Conservation (phyloP, 352 stramenopile genomes). For the Phytophthora cactorum region DNA sequence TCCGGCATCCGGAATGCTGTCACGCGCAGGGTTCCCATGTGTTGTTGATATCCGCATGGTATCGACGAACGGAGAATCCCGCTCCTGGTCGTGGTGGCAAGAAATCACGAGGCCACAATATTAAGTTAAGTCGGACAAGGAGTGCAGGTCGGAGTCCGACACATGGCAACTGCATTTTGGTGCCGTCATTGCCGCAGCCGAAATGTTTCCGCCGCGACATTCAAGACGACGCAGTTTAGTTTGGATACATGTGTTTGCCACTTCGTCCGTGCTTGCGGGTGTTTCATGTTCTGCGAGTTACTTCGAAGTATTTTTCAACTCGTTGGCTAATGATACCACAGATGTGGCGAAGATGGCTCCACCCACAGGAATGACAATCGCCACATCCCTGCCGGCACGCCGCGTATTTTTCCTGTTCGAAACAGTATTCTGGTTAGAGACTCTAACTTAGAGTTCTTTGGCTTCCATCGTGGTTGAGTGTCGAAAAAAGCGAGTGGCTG, state of each 20-base stretch:
- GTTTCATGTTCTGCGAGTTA: slow-evolving; percentile 4
- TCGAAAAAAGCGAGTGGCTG: no score
- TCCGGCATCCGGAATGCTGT: slow-evolving; percentile 6
- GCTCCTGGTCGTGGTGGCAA: neutral
- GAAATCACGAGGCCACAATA: neutral
- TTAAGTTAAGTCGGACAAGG: slow-evolving; percentile 24
- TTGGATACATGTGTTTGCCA: slow-evolving; percentile 1
- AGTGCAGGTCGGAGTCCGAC: neutral
- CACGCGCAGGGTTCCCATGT: slow-evolving; percentile 12
- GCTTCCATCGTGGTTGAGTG: no score
- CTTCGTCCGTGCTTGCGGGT: slow-evolving; percentile 7
- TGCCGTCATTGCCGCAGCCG: no score
- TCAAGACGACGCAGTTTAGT: no score
- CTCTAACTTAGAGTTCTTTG: no score
- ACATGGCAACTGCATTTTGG: no score
- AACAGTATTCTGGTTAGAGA: no score
- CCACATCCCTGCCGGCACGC: slow-evolving; percentile 18
- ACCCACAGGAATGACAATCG: slow-evolving; percentile 39
- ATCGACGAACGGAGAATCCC: slow-evolving; percentile 6
- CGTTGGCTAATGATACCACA: slow-evolving; percentile 5
- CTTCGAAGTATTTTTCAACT: slow-evolving; percentile 1
- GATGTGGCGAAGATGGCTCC: slow-evolving; percentile 14
- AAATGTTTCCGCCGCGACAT: no score
- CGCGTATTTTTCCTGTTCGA: no score
- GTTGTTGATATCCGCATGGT: slow-evolving; percentile 8